These are phyloP conservation scores for Blumeria graminis DNA, from an alignment of 2,329 filamentous ascomycete genomes.

Conservation along the genomic window DNA sequence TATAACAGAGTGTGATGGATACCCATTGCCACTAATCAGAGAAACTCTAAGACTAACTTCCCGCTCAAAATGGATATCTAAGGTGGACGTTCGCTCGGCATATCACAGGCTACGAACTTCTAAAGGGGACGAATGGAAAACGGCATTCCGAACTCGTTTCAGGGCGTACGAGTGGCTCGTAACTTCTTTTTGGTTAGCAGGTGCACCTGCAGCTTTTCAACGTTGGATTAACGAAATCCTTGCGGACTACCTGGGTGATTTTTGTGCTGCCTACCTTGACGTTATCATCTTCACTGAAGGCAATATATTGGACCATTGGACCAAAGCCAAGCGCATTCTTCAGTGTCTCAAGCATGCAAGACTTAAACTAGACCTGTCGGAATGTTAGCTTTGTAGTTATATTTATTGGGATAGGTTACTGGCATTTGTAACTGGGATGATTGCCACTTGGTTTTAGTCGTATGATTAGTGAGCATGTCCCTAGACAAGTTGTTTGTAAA, in stretches of 20 bases:
- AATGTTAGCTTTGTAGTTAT: constrained; percentile 1
- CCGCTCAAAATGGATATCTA: not conserved
- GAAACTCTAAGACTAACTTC: not conserved
- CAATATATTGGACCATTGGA: not conserved
- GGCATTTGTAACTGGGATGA: too few species aligned
- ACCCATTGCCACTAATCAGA: not conserved
- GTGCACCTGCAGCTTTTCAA: not conserved
- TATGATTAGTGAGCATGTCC: too few species aligned
- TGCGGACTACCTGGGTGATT: not conserved
- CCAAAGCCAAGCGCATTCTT: not conserved
- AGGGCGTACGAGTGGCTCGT: not conserved
- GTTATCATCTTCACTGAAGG: not conserved
- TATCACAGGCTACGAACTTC: not conserved
- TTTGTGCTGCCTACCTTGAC: constrained; percentile 1
- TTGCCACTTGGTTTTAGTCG: too few species aligned
- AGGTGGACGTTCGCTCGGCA: not conserved
- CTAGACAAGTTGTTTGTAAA: too few species aligned
- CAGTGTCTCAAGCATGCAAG: not conserved
- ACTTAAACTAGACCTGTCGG: not conserved
- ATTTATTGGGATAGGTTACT: too few species aligned
- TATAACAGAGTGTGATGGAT: not conserved
- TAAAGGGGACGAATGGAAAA: not conserved
- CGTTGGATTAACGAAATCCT: not conserved
- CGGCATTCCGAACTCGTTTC: not conserved
- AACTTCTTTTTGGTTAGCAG: not conserved